A percentile compares a stretch with the other conserved stretches of the same genome.
phyloP scores from a whole-genome alignment of 768 basidiomycete genomes.

The Amanita pallidorosea region DNA sequence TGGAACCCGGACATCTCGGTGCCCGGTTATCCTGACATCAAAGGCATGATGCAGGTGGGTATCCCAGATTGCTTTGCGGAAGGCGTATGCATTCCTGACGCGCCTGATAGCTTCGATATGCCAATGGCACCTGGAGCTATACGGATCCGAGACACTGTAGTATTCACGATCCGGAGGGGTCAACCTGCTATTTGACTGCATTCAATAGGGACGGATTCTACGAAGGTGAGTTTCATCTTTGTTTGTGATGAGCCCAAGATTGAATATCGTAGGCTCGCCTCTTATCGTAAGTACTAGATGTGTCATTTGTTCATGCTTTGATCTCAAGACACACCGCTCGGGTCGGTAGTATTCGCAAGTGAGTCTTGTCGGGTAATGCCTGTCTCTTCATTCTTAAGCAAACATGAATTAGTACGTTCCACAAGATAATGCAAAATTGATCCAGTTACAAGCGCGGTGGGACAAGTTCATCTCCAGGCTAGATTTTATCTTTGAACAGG shows the following conservation, averaged over 20 bases:
- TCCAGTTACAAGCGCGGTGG: conserved; percentile 50
- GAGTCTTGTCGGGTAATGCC: conserved; percentile 7
- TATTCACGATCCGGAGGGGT: conserved; percentile 43
- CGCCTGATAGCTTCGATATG: conserved; percentile 36
- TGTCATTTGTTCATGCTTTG: neutral
- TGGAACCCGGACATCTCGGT: conserved; percentile 50
- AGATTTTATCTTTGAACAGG: conserved; percentile 47
- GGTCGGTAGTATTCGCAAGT: conserved; percentile 44
- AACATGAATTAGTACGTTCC: conserved; percentile 37
- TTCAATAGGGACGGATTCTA: conserved; percentile 52
- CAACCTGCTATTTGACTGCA: conserved; percentile 52
- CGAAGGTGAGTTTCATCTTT: conserved; percentile 24
- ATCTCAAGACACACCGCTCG: neutral
- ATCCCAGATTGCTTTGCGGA: neutral
- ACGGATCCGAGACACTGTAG: conserved; percentile 63
- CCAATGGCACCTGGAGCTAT: conserved; percentile 48
- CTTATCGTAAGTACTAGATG: conserved; percentile 32
- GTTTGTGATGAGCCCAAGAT: neutral
- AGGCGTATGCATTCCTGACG: neutral
- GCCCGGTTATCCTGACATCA: conserved; percentile 32
- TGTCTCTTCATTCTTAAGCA: neutral
- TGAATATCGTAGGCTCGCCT: conserved; percentile 28
- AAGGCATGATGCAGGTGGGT: conserved; percentile 51
- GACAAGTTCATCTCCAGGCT: conserved; percentile 43
- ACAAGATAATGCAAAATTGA: conserved; percentile 53